These are phyloP conservation scores for Calonectria pteridis DNA, from an alignment of 2,329 filamentous ascomycete species.

Conservation along the genomic window DNA sequence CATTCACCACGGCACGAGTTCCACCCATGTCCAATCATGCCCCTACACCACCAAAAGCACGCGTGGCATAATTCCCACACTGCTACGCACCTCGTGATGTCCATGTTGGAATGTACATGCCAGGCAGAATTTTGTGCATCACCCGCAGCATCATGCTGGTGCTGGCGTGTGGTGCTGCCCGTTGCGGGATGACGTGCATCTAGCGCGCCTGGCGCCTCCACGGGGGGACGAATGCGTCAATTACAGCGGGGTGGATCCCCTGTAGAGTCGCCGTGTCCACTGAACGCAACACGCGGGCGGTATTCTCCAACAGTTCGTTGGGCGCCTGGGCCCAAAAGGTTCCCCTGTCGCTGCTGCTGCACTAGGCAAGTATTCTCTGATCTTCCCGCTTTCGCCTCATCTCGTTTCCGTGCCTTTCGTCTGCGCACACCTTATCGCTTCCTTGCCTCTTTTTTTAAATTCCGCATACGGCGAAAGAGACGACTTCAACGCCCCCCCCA, in stretches of 20 bases:
- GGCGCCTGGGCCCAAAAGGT: slow-evolving; percentile 1
- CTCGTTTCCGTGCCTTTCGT: not conserved
- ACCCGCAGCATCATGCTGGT: slow-evolving; percentile 5
- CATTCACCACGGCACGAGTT: slow-evolving; percentile 18
- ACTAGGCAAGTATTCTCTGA: slow-evolving; percentile 16
- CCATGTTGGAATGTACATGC: not conserved
- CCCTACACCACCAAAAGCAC: slow-evolving; percentile 3
- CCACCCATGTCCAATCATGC: slow-evolving; percentile 13
- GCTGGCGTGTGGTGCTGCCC: slow-evolving; percentile 1
- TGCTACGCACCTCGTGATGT: slow-evolving; percentile 10
- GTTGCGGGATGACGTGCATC: slow-evolving; percentile 41
- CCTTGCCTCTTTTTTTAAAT: not conserved
- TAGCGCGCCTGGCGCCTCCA: slow-evolving; percentile 33
- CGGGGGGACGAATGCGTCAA: slow-evolving; percentile 14
- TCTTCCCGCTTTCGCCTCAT: slow-evolving; percentile 19
- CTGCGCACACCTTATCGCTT: not conserved
- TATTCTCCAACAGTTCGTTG: slow-evolving; percentile 41
- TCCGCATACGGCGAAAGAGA: not conserved
- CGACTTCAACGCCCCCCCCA: not conserved
- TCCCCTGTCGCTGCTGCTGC: slow-evolving; percentile 3
- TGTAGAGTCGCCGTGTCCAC: slow-evolving; percentile 5
- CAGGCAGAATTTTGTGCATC: slow-evolving; percentile 14
- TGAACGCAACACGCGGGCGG: slow-evolving; percentile 15
- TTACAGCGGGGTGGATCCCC: slow-evolving; percentile 38
- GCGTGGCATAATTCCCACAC: slow-evolving; percentile 14